Evolutionary conservation across 2,329 filamentous ascomycete genomes (phyloP).

Genomic region (Xylariomycetidae sp.): DNA sequence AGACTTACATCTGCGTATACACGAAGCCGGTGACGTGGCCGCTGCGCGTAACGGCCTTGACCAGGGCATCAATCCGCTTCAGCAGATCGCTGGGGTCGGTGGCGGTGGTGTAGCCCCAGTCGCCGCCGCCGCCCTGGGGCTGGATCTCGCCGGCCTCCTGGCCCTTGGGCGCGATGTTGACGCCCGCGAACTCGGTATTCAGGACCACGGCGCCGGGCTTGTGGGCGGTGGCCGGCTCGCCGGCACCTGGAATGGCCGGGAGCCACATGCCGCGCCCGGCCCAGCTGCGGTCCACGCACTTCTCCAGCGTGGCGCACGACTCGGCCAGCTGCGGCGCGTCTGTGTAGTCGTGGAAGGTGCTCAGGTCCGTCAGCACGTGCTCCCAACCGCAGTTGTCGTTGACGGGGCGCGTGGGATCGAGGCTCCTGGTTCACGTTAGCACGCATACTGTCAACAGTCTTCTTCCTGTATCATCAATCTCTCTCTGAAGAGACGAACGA

Average conservation of each 20-base stretch:
- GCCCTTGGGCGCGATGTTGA: constrained; percentile 54
- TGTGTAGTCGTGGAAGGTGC: constrained; percentile 63
- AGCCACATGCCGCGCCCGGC: constrained; percentile 50
- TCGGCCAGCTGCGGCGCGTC: constrained; percentile 50
- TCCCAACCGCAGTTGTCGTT: constrained; percentile 72
- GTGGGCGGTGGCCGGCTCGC: constrained; percentile 46
- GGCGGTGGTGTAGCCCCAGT: constrained; percentile 66
- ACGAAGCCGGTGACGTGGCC: constrained; percentile 55
- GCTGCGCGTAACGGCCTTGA: constrained; percentile 49
- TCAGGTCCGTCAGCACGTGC: constrained; percentile 57
- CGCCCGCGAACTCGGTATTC: constrained; percentile 62
- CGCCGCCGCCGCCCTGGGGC: constrained; percentile 34
- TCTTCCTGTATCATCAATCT: background rate
- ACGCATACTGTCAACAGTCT: too few species aligned
- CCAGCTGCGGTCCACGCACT: constrained; percentile 46
- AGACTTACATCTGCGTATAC: constrained; percentile 56
- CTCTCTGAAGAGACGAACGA: too few species aligned
- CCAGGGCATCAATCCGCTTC: constrained; percentile 49
- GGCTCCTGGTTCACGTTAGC: constrained; percentile 27
- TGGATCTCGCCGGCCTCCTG: constrained; percentile 16
- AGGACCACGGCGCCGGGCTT: constrained; percentile 51
- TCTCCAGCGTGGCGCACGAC: constrained; percentile 46
- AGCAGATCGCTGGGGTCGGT: constrained; percentile 54
- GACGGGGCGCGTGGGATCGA: constrained; percentile 58
- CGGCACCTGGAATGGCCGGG: constrained; percentile 29